A percentile compares a stretch with the other conserved stretches of the same genome.
phyloP scores from a whole-genome alignment of 257 asterid species.

The Solanum virginianum region DNA sequence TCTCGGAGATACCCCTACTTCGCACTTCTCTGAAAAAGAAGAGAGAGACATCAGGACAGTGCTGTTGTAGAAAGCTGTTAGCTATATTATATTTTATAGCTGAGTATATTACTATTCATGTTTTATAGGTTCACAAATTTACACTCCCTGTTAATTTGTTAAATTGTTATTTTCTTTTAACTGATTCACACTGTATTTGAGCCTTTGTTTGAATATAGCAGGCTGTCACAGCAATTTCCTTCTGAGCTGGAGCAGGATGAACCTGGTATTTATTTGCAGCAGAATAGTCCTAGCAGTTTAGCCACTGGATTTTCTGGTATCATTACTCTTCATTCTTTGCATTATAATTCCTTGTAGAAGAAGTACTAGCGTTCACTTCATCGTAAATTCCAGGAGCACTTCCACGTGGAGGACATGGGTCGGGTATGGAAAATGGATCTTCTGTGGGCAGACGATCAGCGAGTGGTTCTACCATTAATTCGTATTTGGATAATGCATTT shows the following conservation, averaged over 20 bases:
- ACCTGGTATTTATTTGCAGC: conserved; percentile 43
- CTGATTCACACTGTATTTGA: not conserved
- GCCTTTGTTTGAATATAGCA: conserved; percentile 15
- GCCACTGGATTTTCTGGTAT: conserved; percentile 73
- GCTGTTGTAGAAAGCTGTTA: not conserved
- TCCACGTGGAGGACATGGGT: conserved; percentile 30
- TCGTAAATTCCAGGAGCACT: conserved; percentile 37
- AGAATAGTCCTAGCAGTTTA: conserved; percentile 41
- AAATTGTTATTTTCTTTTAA: not conserved
- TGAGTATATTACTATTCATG: not conserved
- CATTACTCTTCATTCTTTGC: not conserved
- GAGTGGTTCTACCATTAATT: conserved; percentile 33
- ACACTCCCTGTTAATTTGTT: not conserved
- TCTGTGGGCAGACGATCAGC: conserved; percentile 31
- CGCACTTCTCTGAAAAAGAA: not conserved
- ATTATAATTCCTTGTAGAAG: conserved; percentile 4
- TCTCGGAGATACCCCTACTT: not conserved
- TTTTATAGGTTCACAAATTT: not conserved
- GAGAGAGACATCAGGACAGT: not conserved
- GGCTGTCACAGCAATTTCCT: conserved; percentile 47
- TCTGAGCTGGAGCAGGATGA: conserved; percentile 67
- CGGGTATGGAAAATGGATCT: conserved; percentile 38
- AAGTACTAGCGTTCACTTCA: conserved; percentile 1
- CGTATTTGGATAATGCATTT: conserved; percentile 45
- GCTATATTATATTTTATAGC: not conserved